phyloP scores from a whole-genome alignment of 352 stramenopile species.

The Phytophthora pluvialis region DNA sequence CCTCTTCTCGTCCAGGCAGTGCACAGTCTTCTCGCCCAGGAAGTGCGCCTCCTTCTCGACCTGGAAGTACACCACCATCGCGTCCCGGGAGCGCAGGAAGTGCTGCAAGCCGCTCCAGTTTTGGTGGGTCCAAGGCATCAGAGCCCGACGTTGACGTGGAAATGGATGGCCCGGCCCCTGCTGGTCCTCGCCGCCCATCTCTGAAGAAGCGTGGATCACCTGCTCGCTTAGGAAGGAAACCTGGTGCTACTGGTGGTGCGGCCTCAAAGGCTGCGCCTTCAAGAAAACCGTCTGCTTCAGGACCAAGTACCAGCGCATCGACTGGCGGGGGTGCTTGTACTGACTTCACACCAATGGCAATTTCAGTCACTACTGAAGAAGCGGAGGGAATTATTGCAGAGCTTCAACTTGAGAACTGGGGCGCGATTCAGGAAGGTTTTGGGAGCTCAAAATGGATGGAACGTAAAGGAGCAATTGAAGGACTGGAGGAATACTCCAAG shows the following conservation, averaged over 20 bases:
- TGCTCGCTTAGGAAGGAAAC: slow-evolving; percentile 60
- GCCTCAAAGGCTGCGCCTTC: slow-evolving; percentile 31
- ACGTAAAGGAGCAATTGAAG: slow-evolving; percentile 78
- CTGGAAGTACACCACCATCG: slow-evolving; percentile 39
- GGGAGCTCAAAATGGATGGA: slow-evolving; percentile 84
- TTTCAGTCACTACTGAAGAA: slow-evolving; percentile 72
- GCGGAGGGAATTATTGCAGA: slow-evolving; percentile 64
- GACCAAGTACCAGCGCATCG: slow-evolving; percentile 13
- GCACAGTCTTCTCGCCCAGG: slow-evolving; percentile 41
- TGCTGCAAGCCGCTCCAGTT: slow-evolving; percentile 32
- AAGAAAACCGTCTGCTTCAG: slow-evolving; percentile 36
- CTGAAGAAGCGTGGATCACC: slow-evolving; percentile 61
- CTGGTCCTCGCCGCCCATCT: slow-evolving; percentile 18
- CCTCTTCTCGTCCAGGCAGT: slow-evolving; percentile 39
- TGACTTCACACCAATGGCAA: slow-evolving; percentile 71
- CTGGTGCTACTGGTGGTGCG: slow-evolving; percentile 25
- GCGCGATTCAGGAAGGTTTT: slow-evolving; percentile 61
- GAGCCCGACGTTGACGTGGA: slow-evolving; percentile 41
- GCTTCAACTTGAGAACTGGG: slow-evolving; percentile 69
- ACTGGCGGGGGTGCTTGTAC: slow-evolving; percentile 32
- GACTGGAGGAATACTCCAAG: slow-evolving; percentile 64
- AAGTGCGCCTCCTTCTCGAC: slow-evolving; percentile 26
- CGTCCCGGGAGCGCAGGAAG: slow-evolving; percentile 40
- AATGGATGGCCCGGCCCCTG: slow-evolving; percentile 29
- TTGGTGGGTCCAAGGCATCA: slow-evolving; percentile 17